A percentile compares a stretch with the other conserved stretches of the same genome.
phyloP scores from a whole-genome alignment of 179 eudicot species.

The Silene vulgaris region DNA sequence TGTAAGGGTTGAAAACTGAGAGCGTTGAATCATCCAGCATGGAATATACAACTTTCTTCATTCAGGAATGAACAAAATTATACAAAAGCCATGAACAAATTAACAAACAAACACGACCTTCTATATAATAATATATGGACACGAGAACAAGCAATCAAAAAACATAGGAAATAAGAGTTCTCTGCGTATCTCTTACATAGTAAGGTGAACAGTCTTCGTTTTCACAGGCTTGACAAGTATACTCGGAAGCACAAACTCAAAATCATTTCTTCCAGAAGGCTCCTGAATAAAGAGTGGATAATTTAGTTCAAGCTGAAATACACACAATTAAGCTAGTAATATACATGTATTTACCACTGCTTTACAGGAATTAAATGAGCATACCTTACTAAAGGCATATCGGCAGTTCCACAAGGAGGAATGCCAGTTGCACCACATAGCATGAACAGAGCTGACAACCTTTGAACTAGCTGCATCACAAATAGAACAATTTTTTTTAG shows the following conservation, averaged over 20 bases:
- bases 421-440: conserved; percentile 95
- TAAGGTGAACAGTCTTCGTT: conserved; percentile 36
- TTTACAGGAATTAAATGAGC: background rate
- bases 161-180: background rate
- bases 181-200: conserved; percentile 39
- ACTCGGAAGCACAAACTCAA: conserved; percentile 39
- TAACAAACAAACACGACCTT: too few species aligned
- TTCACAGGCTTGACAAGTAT: conserved; percentile 55
- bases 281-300: conserved; percentile 34
- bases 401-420: conserved; percentile 58
- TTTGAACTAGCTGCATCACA: conserved; percentile 39
- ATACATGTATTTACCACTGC: background rate
- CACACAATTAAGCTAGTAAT: background rate
- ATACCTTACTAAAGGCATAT: conserved; percentile 43
- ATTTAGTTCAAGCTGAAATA: background rate
- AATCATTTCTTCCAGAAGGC: conserved; percentile 22
- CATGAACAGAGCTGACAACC: conserved; percentile 54
- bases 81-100: too few species aligned
- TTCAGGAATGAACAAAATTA: background rate
- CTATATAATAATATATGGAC: background rate
- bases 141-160: background rate
- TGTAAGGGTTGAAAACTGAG: too few species aligned
- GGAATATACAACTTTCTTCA: background rate
- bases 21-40: background rate
- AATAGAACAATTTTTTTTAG: conserved; percentile 2